phyloP scores from a whole-genome alignment of 192 early-diverging fungal species.

The Pecoramyces ruminantium region DNA sequence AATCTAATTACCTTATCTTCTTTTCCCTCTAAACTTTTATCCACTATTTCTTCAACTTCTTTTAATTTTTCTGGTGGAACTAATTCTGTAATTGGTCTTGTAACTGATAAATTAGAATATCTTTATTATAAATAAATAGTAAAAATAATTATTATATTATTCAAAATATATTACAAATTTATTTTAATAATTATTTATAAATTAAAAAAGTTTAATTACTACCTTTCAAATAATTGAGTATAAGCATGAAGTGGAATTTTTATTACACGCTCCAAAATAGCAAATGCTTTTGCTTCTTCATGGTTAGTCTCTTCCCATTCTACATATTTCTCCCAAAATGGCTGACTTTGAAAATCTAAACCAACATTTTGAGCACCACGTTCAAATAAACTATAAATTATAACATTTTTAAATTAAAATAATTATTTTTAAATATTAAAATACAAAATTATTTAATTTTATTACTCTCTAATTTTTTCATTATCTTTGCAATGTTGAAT shows the following conservation, averaged over 20 bases:
- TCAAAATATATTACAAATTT: no score
- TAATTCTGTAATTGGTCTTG: constrained; percentile 33
- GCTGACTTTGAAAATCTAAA: constrained; percentile 48
- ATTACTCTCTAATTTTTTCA: constrained; percentile 37
- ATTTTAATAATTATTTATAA: no score
- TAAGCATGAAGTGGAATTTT: constrained; percentile 58
- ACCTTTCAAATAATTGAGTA: constrained; percentile 53
- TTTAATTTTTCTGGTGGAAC: constrained; percentile 23
- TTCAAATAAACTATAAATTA: constrained; percentile 38
- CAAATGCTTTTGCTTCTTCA: constrained; percentile 12
- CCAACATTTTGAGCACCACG: constrained; percentile 44
- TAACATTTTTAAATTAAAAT: no score
- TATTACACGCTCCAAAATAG: constrained; percentile 44
- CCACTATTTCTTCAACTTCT: constrained; percentile 11
- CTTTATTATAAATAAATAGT: no score
- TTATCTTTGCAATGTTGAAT: constrained; percentile 34
- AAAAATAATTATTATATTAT: no score
- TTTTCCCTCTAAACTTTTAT: not conserved
- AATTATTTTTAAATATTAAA: no score
- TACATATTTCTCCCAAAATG: constrained; percentile 42
- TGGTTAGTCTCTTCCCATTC: constrained; percentile 19
- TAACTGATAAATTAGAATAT: constrained; percentile 29
- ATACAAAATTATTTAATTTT: no score
- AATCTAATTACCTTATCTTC: constrained; percentile 2
- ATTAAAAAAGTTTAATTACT: no score